Evolutionary conservation across 2,329 filamentous ascomycete species (phyloP).

Genomic region (Aspergillus versicolor): DNA sequence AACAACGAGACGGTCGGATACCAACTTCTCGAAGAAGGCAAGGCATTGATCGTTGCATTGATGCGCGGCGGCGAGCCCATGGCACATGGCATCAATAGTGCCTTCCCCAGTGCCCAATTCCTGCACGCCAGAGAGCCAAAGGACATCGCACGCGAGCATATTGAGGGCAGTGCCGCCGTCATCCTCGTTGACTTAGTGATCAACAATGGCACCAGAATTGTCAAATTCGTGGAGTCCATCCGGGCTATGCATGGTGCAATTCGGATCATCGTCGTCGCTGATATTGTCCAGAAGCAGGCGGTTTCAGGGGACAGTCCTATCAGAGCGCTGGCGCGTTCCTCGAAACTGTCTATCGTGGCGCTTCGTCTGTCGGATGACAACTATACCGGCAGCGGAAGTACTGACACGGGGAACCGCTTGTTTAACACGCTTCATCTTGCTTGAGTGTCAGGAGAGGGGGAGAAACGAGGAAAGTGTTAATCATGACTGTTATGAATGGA

Average conservation of each 20-base stretch:
- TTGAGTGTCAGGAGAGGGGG: no score
- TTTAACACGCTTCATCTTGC: conserved; percentile 57
- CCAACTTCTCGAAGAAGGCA: conserved; percentile 47
- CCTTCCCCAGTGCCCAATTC: conserved; percentile 53
- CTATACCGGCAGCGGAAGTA: conserved; percentile 52
- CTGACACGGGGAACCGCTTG: conserved; percentile 60
- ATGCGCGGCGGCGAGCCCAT: conserved; percentile 65
- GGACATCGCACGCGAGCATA: conserved; percentile 46
- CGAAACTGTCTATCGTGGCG: conserved; percentile 46
- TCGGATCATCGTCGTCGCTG: conserved; percentile 55
- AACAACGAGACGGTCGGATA: conserved; percentile 47
- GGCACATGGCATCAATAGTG: conserved; percentile 58
- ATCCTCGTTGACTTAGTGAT: conserved; percentile 62
- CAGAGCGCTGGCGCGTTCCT: not conserved
- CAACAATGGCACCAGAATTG: conserved; percentile 55
- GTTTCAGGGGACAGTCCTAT: conserved; percentile 23
- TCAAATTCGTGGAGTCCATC: conserved; percentile 52
- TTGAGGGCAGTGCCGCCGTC: conserved; percentile 43
- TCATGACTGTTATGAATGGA: no score
- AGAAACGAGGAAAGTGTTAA: no score
- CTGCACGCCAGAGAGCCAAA: conserved; percentile 43
- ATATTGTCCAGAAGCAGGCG: conserved; percentile 51
- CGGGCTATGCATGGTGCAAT: conserved; percentile 39
- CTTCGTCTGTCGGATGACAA: conserved; percentile 58
- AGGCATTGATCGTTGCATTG: conserved; percentile 57